A percentile compares a stretch with the other conserved stretches of the same genome.
Conservation (phyloP, 345 rosid genomes). For the Anastatica hierochuntica region DNA sequence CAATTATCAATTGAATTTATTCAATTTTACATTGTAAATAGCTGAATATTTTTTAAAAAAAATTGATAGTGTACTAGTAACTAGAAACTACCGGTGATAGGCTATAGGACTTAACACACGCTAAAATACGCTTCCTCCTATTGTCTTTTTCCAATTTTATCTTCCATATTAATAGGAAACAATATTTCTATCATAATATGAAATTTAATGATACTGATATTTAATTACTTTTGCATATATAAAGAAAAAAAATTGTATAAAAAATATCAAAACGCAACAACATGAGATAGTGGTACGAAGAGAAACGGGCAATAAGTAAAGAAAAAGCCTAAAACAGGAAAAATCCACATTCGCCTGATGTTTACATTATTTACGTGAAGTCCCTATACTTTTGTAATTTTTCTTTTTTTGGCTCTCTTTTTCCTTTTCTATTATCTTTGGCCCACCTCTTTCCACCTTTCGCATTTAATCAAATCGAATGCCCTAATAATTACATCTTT, state of each 20-base stretch:
- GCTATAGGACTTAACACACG: too few species aligned
- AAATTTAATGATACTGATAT: not conserved
- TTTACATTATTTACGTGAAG: not conserved
- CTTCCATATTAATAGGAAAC: too few species aligned
- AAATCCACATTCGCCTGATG: slow-evolving; percentile 15
- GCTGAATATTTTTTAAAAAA: too few species aligned
- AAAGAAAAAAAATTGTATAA: not conserved
- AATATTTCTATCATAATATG: too few species aligned
- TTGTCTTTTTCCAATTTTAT: too few species aligned
- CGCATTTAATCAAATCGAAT: not conserved
- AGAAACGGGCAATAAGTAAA: not conserved
- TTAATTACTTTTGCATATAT: not conserved
- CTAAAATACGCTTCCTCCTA: too few species aligned
- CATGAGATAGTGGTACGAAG: slow-evolving; percentile 13
- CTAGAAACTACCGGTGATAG: too few species aligned
- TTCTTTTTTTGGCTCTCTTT: not conserved
- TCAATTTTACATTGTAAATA: too few species aligned
- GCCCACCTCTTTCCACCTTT: not conserved
- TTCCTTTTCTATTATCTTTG: not conserved
- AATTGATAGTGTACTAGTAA: too few species aligned
- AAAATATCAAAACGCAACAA: slow-evolving; percentile 12
- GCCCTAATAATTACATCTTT: slow-evolving; percentile 18
- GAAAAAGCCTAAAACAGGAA: slow-evolving; percentile 15
- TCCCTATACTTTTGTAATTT: slow-evolving; percentile 3
- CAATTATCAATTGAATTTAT: too few species aligned